Conservation (phyloP, 2,329 filamentous ascomycete genomes). For the Macrophomina phaseolina region DNA sequence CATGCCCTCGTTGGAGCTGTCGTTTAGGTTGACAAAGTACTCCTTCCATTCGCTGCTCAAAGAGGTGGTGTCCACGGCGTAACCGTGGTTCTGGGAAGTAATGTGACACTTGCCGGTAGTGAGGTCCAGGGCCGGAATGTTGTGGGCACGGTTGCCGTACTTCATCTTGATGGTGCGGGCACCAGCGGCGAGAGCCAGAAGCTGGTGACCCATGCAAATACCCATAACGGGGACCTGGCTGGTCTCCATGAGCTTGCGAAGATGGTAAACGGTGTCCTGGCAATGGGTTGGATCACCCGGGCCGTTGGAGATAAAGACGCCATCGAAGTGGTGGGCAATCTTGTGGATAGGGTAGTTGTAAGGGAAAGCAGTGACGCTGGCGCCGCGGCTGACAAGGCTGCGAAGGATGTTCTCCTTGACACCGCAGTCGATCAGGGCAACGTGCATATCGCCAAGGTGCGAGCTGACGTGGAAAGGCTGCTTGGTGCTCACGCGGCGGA, state of each 20-base stretch:
- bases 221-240: slow-evolving; percentile 95
- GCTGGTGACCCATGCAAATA: slow-evolving; percentile 96
- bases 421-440: slow-evolving; percentile 95
- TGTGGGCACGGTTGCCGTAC: slow-evolving; percentile 98
- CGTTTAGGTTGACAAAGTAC: slow-evolving; percentile 98
- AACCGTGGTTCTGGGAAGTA: slow-evolving; percentile 97
- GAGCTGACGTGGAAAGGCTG: slow-evolving; percentile 95
- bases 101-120: slow-evolving; percentile 98
- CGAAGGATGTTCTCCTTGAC: slow-evolving; percentile 99
- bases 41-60: slow-evolving; percentile 90
- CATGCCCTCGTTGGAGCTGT: slow-evolving; percentile 96
- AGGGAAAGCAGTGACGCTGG: slow-evolving; percentile 92
- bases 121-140: slow-evolving; percentile 93
- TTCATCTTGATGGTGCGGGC: slow-evolving; percentile 96
- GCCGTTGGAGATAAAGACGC: slow-evolving; percentile 98
- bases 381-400: slow-evolving; percentile 87
- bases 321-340: slow-evolving; percentile 96
- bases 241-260: slow-evolving; percentile 86
- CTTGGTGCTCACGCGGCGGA: slow-evolving; percentile 96
- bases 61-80: slow-evolving; percentile 86
- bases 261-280: slow-evolving; percentile 90
- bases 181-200: slow-evolving; percentile 86
- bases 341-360: slow-evolving; percentile 98
- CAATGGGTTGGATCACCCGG: slow-evolving; percentile 98
- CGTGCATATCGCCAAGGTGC: slow-evolving; percentile 80